These are phyloP conservation scores for Gynandropsis gynandra DNA, from an alignment of 345 rosid genomes.

Conservation along the genomic window DNA sequence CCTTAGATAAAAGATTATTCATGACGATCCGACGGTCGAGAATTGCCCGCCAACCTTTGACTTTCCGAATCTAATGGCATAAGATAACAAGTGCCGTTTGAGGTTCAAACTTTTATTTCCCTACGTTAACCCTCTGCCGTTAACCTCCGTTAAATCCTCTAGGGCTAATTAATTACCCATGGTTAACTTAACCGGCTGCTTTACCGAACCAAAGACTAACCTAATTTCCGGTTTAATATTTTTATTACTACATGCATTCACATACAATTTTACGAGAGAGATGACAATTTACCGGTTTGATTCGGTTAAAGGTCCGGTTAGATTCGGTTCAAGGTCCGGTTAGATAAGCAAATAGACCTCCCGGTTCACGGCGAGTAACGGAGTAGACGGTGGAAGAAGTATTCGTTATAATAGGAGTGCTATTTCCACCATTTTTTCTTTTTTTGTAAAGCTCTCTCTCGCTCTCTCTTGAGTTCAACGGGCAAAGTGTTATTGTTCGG, in stretches of 20 bases:
- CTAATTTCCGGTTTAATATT: too few relatives aligned
- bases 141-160: slow-evolving; percentile 31
- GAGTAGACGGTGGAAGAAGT: slow-evolving; percentile 51
- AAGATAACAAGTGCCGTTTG: slow-evolving; percentile 88
- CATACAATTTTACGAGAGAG: too few relatives aligned
- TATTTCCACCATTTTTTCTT: slow-evolving; percentile 12
- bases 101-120: slow-evolving; percentile 45
- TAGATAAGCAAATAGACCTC: slow-evolving; percentile 11
- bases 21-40: slow-evolving; percentile 29
- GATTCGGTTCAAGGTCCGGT: background rate
- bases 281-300: too few relatives aligned
- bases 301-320: too few relatives aligned
- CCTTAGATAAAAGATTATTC: too few relatives aligned
- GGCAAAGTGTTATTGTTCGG: slow-evolving; percentile 71
- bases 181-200: background rate
- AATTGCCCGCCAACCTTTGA: slow-evolving; percentile 25
- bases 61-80: too few relatives aligned
- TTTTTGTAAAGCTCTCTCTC: slow-evolving; percentile 25
- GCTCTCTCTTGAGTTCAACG: slow-evolving; percentile 62
- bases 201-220: too few relatives aligned
- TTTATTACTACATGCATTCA: too few relatives aligned
- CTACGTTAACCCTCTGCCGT: slow-evolving; percentile 25
- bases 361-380: slow-evolving; percentile 44
- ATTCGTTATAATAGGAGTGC: slow-evolving; percentile 45
- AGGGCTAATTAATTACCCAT: background rate